phyloP scores from a whole-genome alignment of 2,329 filamentous ascomycete genomes.

The Colletotrichum lindemuthianum region DNA sequence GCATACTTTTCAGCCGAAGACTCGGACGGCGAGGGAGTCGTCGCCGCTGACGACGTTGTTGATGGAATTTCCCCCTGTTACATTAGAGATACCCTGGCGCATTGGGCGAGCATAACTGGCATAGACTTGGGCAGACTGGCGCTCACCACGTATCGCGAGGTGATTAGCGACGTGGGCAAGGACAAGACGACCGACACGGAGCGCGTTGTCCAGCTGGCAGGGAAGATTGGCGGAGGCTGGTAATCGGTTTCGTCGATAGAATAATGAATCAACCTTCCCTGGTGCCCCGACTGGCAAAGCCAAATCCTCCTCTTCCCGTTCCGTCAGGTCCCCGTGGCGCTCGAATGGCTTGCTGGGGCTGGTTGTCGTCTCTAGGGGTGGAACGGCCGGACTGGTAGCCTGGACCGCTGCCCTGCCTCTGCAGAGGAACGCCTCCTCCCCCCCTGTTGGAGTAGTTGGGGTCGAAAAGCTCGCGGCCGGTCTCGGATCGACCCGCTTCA shows the following conservation, averaged over 20 bases:
- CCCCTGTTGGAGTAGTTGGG: conserved; percentile 76
- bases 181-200: conserved; percentile 75
- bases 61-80: conserved; percentile 73
- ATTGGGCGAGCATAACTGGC: conserved; percentile 80
- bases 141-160: conserved; percentile 89
- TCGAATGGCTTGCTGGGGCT: conserved; percentile 75
- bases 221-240: conserved; percentile 95
- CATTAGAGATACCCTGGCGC: conserved; percentile 74
- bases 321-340: conserved; percentile 82
- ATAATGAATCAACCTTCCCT: conserved; percentile 52
- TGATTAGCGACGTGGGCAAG: conserved; percentile 95
- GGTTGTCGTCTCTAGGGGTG: conserved; percentile 68
- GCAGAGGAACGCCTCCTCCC: conserved; percentile 63
- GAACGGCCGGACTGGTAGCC: conserved; percentile 51
- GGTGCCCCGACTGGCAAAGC: conserved; percentile 75
- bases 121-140: conserved; percentile 77
- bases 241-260: conserved; percentile 52
- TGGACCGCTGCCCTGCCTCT: conserved; percentile 54
- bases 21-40: conserved; percentile 46
- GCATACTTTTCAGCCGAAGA: conserved; percentile 86
- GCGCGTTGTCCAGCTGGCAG: conserved; percentile 86
- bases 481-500: conserved; percentile 40
- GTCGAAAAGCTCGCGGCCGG: conserved; percentile 76
- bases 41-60: conserved; percentile 52
- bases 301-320: conserved; percentile 80